Conservation (phyloP, 257 asterid species). For the Solanum infundibuliforme region DNA sequence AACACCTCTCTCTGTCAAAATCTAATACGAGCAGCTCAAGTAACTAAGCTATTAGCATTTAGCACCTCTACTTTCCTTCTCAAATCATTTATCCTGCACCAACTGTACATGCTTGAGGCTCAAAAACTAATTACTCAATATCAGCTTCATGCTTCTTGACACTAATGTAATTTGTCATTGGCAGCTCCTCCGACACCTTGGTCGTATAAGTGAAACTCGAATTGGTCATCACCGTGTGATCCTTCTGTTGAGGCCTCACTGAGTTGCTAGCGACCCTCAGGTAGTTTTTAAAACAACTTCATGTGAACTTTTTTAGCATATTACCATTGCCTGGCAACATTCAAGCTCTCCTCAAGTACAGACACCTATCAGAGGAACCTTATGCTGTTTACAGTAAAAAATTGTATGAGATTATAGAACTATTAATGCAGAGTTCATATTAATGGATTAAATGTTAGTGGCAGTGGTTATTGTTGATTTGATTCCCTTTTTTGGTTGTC, state of each 20-base stretch:
- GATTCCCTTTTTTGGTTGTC: background rate
- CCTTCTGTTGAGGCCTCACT: constrained; percentile 52
- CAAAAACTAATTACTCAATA: background rate
- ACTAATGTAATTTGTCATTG: constrained; percentile 1
- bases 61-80: background rate
- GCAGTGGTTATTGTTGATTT: background rate
- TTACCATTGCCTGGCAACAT: background rate
- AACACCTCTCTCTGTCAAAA: background rate
- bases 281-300: background rate
- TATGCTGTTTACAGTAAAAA: background rate
- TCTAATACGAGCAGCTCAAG: background rate
- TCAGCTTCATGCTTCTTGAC: background rate
- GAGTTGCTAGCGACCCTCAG: background rate
- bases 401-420: background rate
- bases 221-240: constrained; percentile 82
- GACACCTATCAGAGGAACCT: background rate
- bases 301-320: background rate
- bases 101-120: background rate
- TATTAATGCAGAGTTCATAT: background rate
- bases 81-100: background rate
- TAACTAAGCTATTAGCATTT: background rate
- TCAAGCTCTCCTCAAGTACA: background rate
- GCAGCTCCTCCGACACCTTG: constrained; percentile 89
- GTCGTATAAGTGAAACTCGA: constrained; percentile 66
- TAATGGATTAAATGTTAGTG: background rate